Conservation (phyloP, 306 rosid species). For the Castanea mollissima region DNA sequence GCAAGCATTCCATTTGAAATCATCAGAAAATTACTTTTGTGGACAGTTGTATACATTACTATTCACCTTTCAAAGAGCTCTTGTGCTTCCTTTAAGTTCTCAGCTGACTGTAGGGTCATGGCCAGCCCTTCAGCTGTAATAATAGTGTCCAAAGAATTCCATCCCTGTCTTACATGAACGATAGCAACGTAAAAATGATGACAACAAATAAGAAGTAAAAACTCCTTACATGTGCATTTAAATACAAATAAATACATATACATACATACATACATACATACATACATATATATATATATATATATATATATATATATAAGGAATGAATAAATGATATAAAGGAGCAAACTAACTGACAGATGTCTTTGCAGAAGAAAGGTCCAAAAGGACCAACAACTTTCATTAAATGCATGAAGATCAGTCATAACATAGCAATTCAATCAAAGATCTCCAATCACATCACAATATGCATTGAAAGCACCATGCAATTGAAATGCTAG, state of each 20-base stretch:
- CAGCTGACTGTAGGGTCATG: slow-evolving; percentile 53
- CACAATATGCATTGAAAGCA: slow-evolving; percentile 6
- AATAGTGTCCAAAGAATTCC: slow-evolving; percentile 75
- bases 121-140: slow-evolving; percentile 78
- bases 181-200: slow-evolving; percentile 4
- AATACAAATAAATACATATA: not conserved
- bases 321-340: not conserved
- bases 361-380: too few species aligned
- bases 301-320: not conserved
- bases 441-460: slow-evolving; percentile 20
- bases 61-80: slow-evolving; percentile 85
- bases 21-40: slow-evolving; percentile 6
- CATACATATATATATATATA: not conserved
- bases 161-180: slow-evolving; percentile 53
- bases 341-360: not conserved
- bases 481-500: slow-evolving; percentile 1
- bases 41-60: not conserved
- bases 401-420: not conserved
- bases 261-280: not conserved
- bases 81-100: slow-evolving; percentile 58
- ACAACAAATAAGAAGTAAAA: slow-evolving; percentile 3
- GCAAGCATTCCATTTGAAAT: slow-evolving; percentile 11
- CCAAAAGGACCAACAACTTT: not conserved
- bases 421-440: not conserved
- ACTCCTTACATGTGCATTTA: not conserved